Percentiles rank a stretch among this genome's conserved stretches.
These are phyloP conservation scores for Saururus chinensis DNA, from an alignment of 164 flowering plant genomes.

Conservation along the genomic window DNA sequence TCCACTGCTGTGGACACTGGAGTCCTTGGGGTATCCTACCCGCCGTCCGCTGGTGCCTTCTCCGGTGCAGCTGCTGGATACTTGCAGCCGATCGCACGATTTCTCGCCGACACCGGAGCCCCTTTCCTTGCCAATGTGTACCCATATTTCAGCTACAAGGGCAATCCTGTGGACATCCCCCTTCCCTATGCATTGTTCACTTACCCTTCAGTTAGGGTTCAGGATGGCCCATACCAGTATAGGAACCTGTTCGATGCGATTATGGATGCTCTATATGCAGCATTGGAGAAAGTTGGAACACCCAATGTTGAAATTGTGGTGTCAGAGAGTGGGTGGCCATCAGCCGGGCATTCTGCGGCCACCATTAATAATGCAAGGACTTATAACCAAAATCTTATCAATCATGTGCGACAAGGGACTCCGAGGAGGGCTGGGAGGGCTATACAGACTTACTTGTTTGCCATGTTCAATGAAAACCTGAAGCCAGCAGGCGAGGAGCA, in stretches of 20 bases:
- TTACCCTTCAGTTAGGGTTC: constrained; percentile 4
- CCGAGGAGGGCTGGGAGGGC: constrained; percentile 15
- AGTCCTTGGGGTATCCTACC: constrained; percentile 13
- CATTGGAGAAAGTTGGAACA: constrained; percentile 14
- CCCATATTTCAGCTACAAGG: constrained; percentile 22
- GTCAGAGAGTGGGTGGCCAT: constrained; percentile 20
- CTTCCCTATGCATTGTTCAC: constrained; percentile 30
- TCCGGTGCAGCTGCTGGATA: background rate
- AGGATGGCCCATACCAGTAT: constrained; percentile 16
- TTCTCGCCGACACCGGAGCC: constrained; percentile 8
- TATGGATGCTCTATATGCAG: constrained; percentile 22
- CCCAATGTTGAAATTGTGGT: constrained; percentile 9
- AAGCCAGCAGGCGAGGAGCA: constrained; percentile 10
- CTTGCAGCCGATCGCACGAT: constrained; percentile 15
- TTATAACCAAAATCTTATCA: constrained; percentile 12
- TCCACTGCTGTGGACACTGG: constrained; percentile 14
- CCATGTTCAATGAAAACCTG: constrained; percentile 20
- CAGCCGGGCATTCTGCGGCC: constrained; percentile 7
- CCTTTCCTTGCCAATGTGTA: constrained; percentile 34
- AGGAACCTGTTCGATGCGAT: constrained; percentile 27
- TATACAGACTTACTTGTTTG: constrained; percentile 19
- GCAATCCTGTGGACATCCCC: constrained; percentile 1
- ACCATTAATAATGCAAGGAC: constrained; percentile 11
- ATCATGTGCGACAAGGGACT: constrained; percentile 14
- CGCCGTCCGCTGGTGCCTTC: constrained; percentile 27